phyloP scores from a whole-genome alignment of 2,329 filamentous ascomycete species.

The Podosphaera fusca region DNA sequence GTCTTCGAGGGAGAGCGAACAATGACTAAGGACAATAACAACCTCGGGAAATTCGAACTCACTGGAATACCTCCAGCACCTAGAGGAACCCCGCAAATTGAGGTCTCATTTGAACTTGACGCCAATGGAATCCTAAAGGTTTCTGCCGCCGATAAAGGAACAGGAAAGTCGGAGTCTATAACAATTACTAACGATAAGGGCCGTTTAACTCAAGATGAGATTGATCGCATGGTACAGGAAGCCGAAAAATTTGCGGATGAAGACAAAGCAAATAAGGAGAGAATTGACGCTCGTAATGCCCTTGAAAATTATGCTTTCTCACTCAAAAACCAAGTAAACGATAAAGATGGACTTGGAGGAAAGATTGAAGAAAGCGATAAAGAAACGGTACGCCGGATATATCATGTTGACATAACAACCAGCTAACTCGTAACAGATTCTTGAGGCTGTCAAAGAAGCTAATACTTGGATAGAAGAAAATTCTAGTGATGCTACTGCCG shows the following conservation, averaged over 20 bases:
- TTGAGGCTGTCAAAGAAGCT: slow-evolving; percentile 91
- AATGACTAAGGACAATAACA: slow-evolving; percentile 92
- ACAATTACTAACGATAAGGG: slow-evolving; percentile 99
- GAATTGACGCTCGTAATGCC: slow-evolving; percentile 86
- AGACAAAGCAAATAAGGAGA: slow-evolving; percentile 93
- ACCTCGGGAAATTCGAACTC: slow-evolving; percentile 94
- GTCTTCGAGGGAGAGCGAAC: slow-evolving; percentile 86
- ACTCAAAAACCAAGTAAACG: slow-evolving; percentile 97
- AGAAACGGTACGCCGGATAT: slow-evolving; percentile 48
- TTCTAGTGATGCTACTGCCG: slow-evolving; percentile 56
- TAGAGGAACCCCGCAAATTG: slow-evolving; percentile 91
- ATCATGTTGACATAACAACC: background rate
- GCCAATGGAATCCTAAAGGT: slow-evolving; percentile 98
- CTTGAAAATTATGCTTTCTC: slow-evolving; percentile 99
- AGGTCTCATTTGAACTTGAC: slow-evolving; percentile 93
- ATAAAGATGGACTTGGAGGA: slow-evolving; percentile 86
- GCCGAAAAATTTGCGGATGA: slow-evolving; percentile 98
- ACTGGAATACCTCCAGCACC: slow-evolving; percentile 87
- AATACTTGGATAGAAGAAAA: slow-evolving; percentile 96
- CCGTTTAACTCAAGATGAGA: slow-evolving; percentile 85
- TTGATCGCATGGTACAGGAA: slow-evolving; percentile 96
- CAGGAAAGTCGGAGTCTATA: slow-evolving; percentile 89
- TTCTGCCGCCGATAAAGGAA: slow-evolving; percentile 89
- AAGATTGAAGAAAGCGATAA: slow-evolving; percentile 99
- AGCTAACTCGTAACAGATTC: slow-evolving; percentile 31